These are phyloP conservation scores for Thielaviopsis punctulata DNA, from an alignment of 2,329 filamentous ascomycete species.

Conservation along the genomic window DNA sequence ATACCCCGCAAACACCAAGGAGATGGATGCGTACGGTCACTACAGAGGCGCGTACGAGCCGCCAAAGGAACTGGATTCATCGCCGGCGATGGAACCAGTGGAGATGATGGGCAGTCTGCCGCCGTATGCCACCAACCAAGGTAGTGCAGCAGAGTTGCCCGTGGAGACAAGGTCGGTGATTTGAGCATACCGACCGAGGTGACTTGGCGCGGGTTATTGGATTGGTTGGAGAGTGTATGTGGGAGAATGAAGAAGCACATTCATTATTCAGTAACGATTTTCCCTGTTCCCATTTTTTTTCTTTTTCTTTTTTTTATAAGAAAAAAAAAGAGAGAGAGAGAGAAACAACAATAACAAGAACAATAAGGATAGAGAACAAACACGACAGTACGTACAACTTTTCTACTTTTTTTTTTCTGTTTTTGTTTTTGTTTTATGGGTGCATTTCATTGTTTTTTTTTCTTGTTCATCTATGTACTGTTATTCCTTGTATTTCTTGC, in stretches of 20 bases:
- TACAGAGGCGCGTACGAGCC: constrained; percentile 10
- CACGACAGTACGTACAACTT: too few species aligned
- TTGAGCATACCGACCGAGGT: too few species aligned
- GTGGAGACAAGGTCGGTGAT: constrained; percentile 5
- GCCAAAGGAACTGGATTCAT: constrained; percentile 7
- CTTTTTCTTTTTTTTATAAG: background rate
- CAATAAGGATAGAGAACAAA: too few species aligned
- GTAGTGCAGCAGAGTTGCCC: constrained; percentile 5
- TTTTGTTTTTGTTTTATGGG: background rate
- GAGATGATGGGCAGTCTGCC: constrained; percentile 11
- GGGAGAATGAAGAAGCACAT: background rate
- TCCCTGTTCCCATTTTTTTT: background rate
- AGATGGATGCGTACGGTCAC: constrained; percentile 1
- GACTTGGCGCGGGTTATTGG: background rate
- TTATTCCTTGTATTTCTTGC: too few species aligned
- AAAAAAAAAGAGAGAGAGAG: background rate
- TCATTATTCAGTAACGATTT: background rate
- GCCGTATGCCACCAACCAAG: constrained; percentile 2
- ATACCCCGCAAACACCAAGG: constrained; percentile 3
- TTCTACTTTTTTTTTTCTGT: too few species aligned
- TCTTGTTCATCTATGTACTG: too few species aligned
- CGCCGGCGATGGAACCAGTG: constrained; percentile 11
- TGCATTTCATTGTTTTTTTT: background rate
- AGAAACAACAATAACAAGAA: background rate
- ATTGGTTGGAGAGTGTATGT: background rate